Evolutionary conservation across 2,329 filamentous ascomycete species (phyloP), one percentile per base, ranked within the genome.

Genomic region (Hymenoscyphus fructigenus): DNA sequence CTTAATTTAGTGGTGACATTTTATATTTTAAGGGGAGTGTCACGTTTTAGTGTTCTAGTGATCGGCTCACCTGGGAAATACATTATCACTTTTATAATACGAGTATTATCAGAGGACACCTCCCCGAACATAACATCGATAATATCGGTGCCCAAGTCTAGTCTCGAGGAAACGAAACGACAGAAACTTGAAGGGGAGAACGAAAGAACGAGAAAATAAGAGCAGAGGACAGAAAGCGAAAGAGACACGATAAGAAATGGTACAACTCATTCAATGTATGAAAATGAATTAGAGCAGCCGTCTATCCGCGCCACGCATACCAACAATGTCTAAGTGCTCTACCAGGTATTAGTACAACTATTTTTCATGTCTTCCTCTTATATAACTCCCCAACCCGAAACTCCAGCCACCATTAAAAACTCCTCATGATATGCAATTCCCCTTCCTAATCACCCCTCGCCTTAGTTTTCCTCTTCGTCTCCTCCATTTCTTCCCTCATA

Each of bases 401-500:
- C 57, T 59, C 32, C 57, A 36, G 3, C 57, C 32, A 28, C 4
- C 34, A 41, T 20, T n/a, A 10, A 36, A 9, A n/a, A 58, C 57
- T 36, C 34, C 41, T 20, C 50, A 56, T 36, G 17, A 17, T 12
- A 57, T 62, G 34, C 7, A 26, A 23, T 4, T 26, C 14, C 14
- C 36, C 17, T 10, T 32, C 17, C 61, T 47, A 29, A 17, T 17
- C n/a, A 9, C 38, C 38, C 57, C 29, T n/a, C 17, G 34, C 32
- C 66, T 65, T 72, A 14, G 62, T 70, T 50, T 71, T 57, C 50
- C 66, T 67, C n/a, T 53, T 69, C 10, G 72, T 76, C 62, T 89
- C 87, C 70, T 81, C 81, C 88, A 91, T 90, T 76, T 91, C 89
- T 47, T 83, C 78, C 56, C 84, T 71, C 75, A 91, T 84, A 28